phyloP scores from a whole-genome alignment of 371 early-diverging fungal species.

The Rhizomucor pusillus region DNA sequence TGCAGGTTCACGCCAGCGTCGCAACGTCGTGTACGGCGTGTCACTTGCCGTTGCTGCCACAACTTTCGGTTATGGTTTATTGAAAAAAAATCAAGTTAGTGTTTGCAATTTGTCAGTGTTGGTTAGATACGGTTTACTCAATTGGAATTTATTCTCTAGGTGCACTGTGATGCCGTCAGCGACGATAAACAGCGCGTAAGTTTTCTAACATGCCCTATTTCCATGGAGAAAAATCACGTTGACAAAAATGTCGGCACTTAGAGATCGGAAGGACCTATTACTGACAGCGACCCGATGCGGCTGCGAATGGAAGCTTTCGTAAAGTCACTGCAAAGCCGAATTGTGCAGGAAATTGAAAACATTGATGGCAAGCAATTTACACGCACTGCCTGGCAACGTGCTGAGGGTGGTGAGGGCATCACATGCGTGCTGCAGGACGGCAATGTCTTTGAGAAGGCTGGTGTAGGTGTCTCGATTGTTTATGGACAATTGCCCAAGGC shows the following conservation, averaged over 20 bases:
- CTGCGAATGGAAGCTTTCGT: slow-evolving; percentile 81
- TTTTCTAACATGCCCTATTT: neutral
- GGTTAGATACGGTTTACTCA: too few relatives aligned
- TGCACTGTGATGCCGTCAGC: slow-evolving; percentile 24
- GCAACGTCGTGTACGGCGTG: neutral
- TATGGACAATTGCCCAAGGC: slow-evolving; percentile 72
- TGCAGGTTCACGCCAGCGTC: slow-evolving; percentile 2
- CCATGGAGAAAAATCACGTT: neutral
- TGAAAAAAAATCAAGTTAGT: too few relatives aligned
- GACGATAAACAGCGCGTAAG: slow-evolving; percentile 31
- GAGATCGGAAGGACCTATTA: slow-evolving; percentile 28
- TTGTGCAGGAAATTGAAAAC: slow-evolving; percentile 56
- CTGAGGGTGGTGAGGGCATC: slow-evolving; percentile 87
- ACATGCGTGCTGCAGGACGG: slow-evolving; percentile 93
- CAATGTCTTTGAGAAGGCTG: slow-evolving; percentile 93
- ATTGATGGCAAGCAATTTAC: slow-evolving; percentile 69
- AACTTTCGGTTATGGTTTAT: neutral
- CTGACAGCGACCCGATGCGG: slow-evolving; percentile 64
- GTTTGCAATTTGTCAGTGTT: too few relatives aligned
- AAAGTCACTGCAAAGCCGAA: slow-evolving; percentile 72
- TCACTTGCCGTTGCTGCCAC: slow-evolving; percentile 7
- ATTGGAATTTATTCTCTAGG: slow-evolving; percentile 1
- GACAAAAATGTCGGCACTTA: slow-evolving; percentile 1
- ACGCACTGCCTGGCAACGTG: slow-evolving; percentile 78
- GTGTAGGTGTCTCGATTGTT: slow-evolving; percentile 83